Evolutionary conservation across 768 basidiomycete genomes (phyloP), one percentile per base, ranked within the genome.

Genomic region (Termitomyces sp.): DNA sequence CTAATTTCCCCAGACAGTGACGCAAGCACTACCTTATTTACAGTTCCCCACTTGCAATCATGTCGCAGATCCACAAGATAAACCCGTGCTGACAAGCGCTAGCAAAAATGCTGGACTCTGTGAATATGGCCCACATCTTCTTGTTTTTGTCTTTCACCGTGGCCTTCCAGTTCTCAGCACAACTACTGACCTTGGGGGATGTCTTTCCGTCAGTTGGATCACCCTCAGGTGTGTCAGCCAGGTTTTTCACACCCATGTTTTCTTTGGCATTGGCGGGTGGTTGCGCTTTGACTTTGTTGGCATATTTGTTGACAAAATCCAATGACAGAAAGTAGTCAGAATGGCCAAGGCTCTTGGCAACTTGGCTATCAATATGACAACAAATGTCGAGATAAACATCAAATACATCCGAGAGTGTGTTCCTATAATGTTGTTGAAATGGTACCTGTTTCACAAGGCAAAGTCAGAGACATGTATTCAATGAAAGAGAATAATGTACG

Each of bases 131-230:
- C 32, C 32, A 33, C 32, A 11, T 33, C 4, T 33, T 33, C 32
- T 33, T 33, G 38, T 59, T 61, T 44, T 60, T 56, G 23, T 73
- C 66, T 0, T 60, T 54, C 1, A 59, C 54, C 1, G 63, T 63
- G 3, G 65, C 69, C 57, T 68, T 71, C 71, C 69, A 73, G 43
- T 68, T 68, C 20, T 68, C 54, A 5, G 65, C 63, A 54, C 70
- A 71, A 0, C 53, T 43, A 13, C 52, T 23, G 2, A 13, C 35
- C 11, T 29, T 9, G 9, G 5, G 29, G 29, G 27, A 16, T 32
- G 31, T 7, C 27, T 52, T 12, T 12, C 54, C 44, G 16, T 56
- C 55, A 2, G 54, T 52, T 5, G 44, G 48, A 15, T 51, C 25
- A 5, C 60, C 63, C 38, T 50, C 56, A 27, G 7, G 44, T 40